Conservation (phyloP, 495 filamentous ascomycete species). For the Margaritispora aquatica region DNA sequence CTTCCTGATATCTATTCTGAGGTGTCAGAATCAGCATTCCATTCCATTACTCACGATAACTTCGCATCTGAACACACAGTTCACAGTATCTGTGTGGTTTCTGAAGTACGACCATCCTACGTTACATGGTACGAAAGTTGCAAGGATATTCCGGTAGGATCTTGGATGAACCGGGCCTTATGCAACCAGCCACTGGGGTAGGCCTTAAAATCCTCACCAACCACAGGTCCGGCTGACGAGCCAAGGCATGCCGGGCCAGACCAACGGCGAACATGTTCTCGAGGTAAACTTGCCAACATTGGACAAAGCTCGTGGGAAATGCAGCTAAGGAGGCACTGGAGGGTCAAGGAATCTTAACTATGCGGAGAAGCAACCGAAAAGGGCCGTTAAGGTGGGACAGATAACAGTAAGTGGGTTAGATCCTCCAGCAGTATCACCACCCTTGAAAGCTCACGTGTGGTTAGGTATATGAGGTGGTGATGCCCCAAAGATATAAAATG, state of each 20-base stretch:
- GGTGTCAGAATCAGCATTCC: background rate
- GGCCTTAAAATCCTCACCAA: conserved; percentile 4
- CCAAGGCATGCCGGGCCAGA: background rate
- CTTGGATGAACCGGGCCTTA: background rate
- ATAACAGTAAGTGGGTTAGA: background rate
- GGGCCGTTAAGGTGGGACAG: background rate
- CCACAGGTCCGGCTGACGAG: background rate
- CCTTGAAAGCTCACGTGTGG: background rate
- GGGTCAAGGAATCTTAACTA: too few relatives aligned
- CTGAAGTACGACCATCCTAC: conserved; percentile 1
- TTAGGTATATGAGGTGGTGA: background rate
- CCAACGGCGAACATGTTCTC: background rate
- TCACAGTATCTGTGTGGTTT: background rate
- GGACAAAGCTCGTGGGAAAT: background rate
- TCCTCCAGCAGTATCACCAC: background rate
- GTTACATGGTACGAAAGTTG: conserved; percentile 6
- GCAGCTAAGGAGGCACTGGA: too few relatives aligned
- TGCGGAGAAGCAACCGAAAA: conserved; percentile 10
- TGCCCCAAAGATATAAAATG: background rate
- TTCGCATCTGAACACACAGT: background rate
- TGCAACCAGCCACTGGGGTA: conserved; percentile 12
- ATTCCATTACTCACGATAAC: background rate
- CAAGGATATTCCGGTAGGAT: background rate
- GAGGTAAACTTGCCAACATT: background rate
- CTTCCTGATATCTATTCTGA: background rate